Base-by-base conservation (phyloP, 2,329 filamentous ascomycete genomes). In the Rosellinia necatrix region DNA sequence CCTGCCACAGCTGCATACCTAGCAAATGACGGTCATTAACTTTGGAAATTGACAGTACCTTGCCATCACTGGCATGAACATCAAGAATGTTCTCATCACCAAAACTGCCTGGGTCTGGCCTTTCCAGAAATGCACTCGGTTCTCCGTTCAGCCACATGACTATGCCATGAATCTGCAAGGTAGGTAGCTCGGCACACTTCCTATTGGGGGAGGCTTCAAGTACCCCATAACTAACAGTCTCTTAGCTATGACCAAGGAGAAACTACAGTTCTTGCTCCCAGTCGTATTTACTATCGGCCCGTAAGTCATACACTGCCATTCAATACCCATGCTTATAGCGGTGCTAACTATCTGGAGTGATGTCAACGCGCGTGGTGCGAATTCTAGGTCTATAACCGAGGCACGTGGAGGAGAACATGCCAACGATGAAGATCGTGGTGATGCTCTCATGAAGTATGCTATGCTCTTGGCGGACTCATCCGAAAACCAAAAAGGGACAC, bases 221-320 rank as follows among this genome's bases (percentile, higher is more conserved):
- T 42, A 21, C 34, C 59, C 49, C 62, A 48, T 40, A 24, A 48
- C 1, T 22, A 9, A n/a, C 7, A 21, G n/a, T 13, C 8, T 12
- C 5, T 12, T 41, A 70, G 91, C 91, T 53, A 96, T 96, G 91
- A 96, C 91, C 15, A 85, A 87, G 66, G 91, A 96, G 76, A 96
- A 96, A 72, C 81, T 94, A 3, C 89, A 92, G 61, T 92, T 94
- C 70, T 80, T 86, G 4, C 81, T 94, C 0, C 91, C 90, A 2
- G 90, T 91, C 9, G 89, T 94, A 60, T 94, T 94, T 75, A 94
- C 91, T 32, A 88, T 94, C 57, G 91, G 91, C 12, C 91, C 91
- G 67, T 70, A 61, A 48, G 68, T 65, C 2, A n/a, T 27, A 13
- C 13, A 13, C 13, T n/a, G n/a, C 3, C 43, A 27, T 24, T 9